Evolutionary conservation across 2,329 filamentous ascomycete species (phyloP), one percentile per base, ranked within the genome.

Genomic region (Verticillium dahliae): DNA sequence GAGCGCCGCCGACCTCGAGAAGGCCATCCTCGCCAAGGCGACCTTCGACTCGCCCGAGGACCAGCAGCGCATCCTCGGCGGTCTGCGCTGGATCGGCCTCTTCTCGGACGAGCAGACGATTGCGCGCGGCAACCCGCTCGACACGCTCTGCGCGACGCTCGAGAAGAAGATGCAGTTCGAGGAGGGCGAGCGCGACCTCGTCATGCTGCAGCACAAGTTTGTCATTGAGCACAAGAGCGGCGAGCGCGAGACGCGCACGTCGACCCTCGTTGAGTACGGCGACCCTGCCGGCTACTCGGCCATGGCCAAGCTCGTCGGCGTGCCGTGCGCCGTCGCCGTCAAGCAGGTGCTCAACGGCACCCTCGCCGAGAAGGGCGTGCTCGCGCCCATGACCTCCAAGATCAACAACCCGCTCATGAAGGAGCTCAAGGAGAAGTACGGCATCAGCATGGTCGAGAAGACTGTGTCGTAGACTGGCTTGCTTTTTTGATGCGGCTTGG

Each of bases 161-260:
- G 92, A 96, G 81, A 79, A 90, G 81, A 96, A 96, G 86, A 96
- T 96, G 91, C 85, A 90, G 76, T 97, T 89, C 75, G 89, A 85
- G 71, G 81, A 89, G 69, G 89, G 84, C 64, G 92, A 97, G 85
- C 88, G 92, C 63, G 92, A 96, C 75, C 80, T 96, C 67, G 90
- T 95, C 66, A 85, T 90, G 78, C 83, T 92, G 37, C 90, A 92
- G 79, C 89, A 91, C 80, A 89, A 86, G 79, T 96, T 96, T 74
- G 87, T 88, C 73, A 91, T 96, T 67, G 90, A 95, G 81, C 81
- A 89, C 77, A 87, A 88, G 76, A 90, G 95, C 73, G 92, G 92
- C 70, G 85, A 78, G 72, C 85, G 84, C 74, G 87, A 96, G 80
- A 92, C 87, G 55, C 82, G 88, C 65, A 93, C 90, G 31, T 91